A percentile compares a stretch with the other conserved stretches of the same genome.
Conservation (phyloP, 192 early-diverging fungal species). For the Phlyctochytrium planicorne region DNA sequence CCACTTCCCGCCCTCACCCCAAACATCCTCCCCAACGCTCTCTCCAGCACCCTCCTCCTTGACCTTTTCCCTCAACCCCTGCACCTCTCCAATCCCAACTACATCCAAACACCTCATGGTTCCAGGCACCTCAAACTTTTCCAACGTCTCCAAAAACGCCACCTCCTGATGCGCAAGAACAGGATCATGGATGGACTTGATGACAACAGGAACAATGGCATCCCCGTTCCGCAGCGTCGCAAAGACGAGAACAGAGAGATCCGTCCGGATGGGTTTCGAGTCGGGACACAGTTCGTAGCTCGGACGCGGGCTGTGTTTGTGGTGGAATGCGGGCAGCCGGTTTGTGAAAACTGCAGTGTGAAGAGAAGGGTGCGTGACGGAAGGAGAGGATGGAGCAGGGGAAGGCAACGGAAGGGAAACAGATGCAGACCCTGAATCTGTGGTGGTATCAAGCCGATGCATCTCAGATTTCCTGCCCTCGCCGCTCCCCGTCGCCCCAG, state of each 20-base stretch:
- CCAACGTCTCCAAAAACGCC: constrained; percentile 6
- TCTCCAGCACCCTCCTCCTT: constrained; percentile 3
- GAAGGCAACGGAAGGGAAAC: not conserved
- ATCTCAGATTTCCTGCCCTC: not conserved
- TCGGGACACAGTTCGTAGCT: no score
- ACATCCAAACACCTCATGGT: constrained; percentile 9
- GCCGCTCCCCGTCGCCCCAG: not conserved
- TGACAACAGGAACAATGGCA: constrained; percentile 5
- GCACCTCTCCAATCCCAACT: not conserved
- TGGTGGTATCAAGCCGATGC: no score
- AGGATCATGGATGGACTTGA: constrained; percentile 11
- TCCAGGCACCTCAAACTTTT: constrained; percentile 5
- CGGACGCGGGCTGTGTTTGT: not conserved
- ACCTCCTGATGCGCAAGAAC: constrained; percentile 10
- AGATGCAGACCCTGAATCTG: not conserved
- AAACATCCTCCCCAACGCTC: no score
- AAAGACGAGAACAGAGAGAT: no score
- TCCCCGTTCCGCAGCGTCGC: no score
- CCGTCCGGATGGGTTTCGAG: no score
- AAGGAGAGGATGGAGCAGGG: not conserved
- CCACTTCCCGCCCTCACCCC: no score
- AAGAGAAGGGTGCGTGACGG: not conserved
- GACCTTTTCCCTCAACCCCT: not conserved
- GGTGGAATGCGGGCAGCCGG: not conserved
- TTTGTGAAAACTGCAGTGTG: not conserved